Evolutionary conservation across 1,139 yeast genomes (phyloP), one percentile per base, ranked within the genome.

Genomic region (Debaryomyces fabryi): DNA sequence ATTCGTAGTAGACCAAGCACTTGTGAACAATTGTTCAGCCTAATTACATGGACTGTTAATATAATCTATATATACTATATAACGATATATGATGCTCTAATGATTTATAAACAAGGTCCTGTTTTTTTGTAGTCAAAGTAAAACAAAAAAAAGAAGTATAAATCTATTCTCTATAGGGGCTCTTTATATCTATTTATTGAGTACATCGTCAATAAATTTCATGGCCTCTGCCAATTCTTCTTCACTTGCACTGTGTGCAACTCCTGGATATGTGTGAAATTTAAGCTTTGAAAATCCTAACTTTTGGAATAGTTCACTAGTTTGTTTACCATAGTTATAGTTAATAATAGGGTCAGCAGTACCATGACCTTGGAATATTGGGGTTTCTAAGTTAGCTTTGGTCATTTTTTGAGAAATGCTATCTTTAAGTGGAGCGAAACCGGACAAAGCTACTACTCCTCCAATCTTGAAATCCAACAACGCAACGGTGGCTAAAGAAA

Each of bases 361-460:
- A 24, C 99, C 99, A 64, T 93, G 98, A 7, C 95, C 96, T 57
- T 89, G 88, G 70, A 90, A 90, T 12, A 89, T 71, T 0, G 97
- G 96, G 0, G 96, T 88, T 4, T 74, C 69, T 23, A 69, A 65
- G 63, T 89, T 90, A 24, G 67, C 65, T 7, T 58, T 55, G 20
- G 55, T 53, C 9, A 56, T 53, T 63, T 64, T 33, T 42, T 68
- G 65, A 30, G 60, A 57, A 32, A 85, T 50, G 6, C 71, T 67
- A 3, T 74, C 71, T 35, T 69, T 69, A 50, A 83, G 73, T 2
- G 93, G 86, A 51, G 83, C 70, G 58, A 89, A 91, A 1, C 97
- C 98, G 0, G 96, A 87, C 44, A 92, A 71, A 0, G 86, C 83
- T 15, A 88, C 69, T 39, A 86, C 76, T 2, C 97, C 99, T 12